Conservation (phyloP, 2,329 filamentous ascomycete genomes). For the Triangularia setosa region DNA sequence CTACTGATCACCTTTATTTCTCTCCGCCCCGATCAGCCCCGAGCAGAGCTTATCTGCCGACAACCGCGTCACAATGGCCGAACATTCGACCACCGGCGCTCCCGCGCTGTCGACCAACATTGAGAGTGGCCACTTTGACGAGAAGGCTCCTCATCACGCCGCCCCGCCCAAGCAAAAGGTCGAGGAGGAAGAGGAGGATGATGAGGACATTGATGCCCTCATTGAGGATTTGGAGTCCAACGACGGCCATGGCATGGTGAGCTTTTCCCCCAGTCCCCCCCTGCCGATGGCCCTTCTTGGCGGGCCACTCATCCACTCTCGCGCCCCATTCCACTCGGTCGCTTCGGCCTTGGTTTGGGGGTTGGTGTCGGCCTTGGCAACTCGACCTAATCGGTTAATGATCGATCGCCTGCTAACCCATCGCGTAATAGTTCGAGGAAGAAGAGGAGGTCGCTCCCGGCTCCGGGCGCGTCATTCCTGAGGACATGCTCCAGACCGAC, state of each 20-base stretch:
- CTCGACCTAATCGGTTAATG: background rate
- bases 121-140: conserved; percentile 61
- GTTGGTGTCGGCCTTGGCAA: background rate
- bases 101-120: conserved; percentile 62
- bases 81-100: conserved; percentile 35
- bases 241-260: conserved; percentile 60
- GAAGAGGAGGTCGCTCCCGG: conserved; percentile 44
- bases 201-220: conserved; percentile 80
- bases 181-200: conserved; percentile 65
- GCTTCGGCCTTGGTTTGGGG: background rate
- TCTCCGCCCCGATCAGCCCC: conserved; percentile 12
- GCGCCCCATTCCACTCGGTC: background rate
- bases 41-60: conserved; percentile 30
- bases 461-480: conserved; percentile 59
- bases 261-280: background rate
- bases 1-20: background rate
- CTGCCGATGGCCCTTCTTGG: background rate
- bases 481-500: conserved; percentile 69
- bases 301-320: background rate
- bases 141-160: conserved; percentile 44
- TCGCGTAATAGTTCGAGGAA: conserved; percentile 49
- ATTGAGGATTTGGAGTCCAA: conserved; percentile 84
- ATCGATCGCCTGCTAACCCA: conserved; percentile 13
- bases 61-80: conserved; percentile 46
- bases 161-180: conserved; percentile 38